Evolutionary conservation across 1,284 basidiomycete genomes (phyloP), one percentile per base, ranked within the genome.

Genomic region (Microbotryum lychnidis-dioicae): DNA sequence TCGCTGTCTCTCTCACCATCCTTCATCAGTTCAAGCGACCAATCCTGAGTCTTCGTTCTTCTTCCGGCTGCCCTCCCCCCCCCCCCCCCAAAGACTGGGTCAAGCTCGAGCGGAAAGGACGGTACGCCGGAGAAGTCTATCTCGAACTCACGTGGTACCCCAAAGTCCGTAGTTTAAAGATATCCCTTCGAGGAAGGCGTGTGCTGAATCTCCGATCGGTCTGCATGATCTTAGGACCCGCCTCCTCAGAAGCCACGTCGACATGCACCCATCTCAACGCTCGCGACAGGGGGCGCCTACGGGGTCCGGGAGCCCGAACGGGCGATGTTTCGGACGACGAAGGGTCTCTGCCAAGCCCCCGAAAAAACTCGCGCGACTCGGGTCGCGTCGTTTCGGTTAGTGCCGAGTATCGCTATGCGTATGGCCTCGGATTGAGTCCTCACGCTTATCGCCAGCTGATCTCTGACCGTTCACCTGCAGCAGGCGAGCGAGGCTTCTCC

Each of bases 121-220:
- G 92, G 70, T 96, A 94, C 75, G 84, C 86, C 51, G 92, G 92
- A 4, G 92, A 96, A 74, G 84, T 97, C 21, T 96, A 93, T 72
- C 79, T 97, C 25, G 93, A 97, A 74, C 76, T 96, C 73, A 97
- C 92, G 0, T 97, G 93, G 77, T 97, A 87, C 84, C 91, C 90
- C 5, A 92, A 93, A 74, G 91, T 93, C 67, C 70, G 87, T 21
- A 25, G 21, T 3, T 50, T 21, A 4, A 12, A 18, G 12, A 42
- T 18, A 42, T 3, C 2, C 48, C 18, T 7, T 25, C 12, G 21
- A 12, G 10, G n/a, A 10, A 6, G 37, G 27, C 31, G 18, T 45
- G 21, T 25, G 27, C 10, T 21, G 12, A n/a, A 29, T 20, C 20
- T 29, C 12, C 7, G 16, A 3, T 6, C 16, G 18, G 29, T 9